phyloP scores from a whole-genome alignment of 257 asterid genomes.

The Scutellaria minor region DNA sequence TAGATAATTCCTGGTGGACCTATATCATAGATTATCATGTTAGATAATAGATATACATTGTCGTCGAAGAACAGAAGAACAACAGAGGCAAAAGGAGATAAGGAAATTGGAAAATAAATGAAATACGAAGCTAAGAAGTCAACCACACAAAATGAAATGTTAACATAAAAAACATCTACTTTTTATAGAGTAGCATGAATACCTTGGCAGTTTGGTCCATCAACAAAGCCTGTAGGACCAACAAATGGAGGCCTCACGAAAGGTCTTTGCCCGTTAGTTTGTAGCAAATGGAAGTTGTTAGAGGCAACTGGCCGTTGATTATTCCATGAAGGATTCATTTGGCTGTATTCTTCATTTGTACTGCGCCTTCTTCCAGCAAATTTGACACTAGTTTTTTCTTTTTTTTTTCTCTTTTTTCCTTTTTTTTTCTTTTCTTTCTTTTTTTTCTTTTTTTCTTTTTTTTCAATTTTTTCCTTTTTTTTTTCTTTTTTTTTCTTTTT shows the following conservation, averaged over 20 bases:
- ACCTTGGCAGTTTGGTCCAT: slow-evolving; percentile 73
- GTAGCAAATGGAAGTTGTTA: slow-evolving; percentile 56
- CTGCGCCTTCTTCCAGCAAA: slow-evolving; percentile 54
- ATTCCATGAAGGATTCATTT: slow-evolving; percentile 45
- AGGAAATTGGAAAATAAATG: neutral
- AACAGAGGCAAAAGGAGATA: neutral
- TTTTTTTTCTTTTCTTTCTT: no score
- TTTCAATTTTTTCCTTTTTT: no score
- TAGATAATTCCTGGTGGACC: slow-evolving; percentile 77
- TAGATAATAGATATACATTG: slow-evolving; percentile 33
- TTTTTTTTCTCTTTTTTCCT: no score
- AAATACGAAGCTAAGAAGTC: slow-evolving; percentile 1
- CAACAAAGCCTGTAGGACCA: slow-evolving; percentile 57
- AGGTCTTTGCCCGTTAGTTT: slow-evolving; percentile 66
- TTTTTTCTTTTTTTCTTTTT: no score
- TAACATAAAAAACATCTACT: neutral
- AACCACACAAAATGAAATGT: neutral
- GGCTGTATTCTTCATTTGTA: slow-evolving; percentile 53
- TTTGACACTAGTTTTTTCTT: no score
- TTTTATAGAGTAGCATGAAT: slow-evolving; percentile 18
- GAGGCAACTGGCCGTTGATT: slow-evolving; percentile 57
- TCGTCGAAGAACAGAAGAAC: slow-evolving; percentile 12
- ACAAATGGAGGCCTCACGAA: slow-evolving; percentile 60
- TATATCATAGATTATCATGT: slow-evolving; percentile 41
- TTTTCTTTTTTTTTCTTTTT: no score